Evolutionary conservation across 495 filamentous ascomycete genomes (phyloP), one percentile per base, ranked within the genome.

Genomic region (Lasiosphaeria hispida): DNA sequence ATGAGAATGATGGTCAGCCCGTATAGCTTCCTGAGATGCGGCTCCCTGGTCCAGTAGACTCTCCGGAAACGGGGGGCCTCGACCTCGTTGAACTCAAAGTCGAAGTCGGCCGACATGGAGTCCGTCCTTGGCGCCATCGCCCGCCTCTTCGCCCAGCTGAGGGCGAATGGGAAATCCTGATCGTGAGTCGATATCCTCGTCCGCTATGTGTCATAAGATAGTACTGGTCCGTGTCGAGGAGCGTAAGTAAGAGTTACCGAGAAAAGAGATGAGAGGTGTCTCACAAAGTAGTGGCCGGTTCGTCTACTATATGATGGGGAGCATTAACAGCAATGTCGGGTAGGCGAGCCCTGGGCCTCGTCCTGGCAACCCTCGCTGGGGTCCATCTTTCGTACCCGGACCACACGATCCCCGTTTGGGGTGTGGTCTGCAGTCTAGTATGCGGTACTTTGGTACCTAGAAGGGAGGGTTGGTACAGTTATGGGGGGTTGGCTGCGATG

Each of bases 11-110:
- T 64, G 45, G 75, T 73, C 66, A 76, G 76, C 35, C 73, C 77
- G 58, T 87, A 87, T 30, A 87, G 77, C 65, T 78, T 83, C 48
- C 83, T 69, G 23, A 87, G 73, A 60, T 83, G 80, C 4, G 83
- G 80, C 44, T 85, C 81, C 58, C 68, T 78, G 35, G 63, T 80
- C 84, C 84, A 87, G 55, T 76, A 76, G 41, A 86, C 84, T 39
- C 77, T 69, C 60, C 83, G 78, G 58, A 87, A 83, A 43, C 77
- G 70, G 14, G 82, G 83, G 6, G 74, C 71, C 54, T 77, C 77
- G 47, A 72, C 73, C 30, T 64, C 62, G 13, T 75, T 73, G 18
- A 30, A 30, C 23, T 77, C 77, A 7, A 77, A 64, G 53, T 79
- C 72, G 42, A 71, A 68, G 40, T 68, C 61, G 7, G 64, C 60